Evolutionary conservation across 1,139 yeast genomes (phyloP), one percentile per base, ranked within the genome.

Genomic region (Barnettozyma hawaiiensis): DNA sequence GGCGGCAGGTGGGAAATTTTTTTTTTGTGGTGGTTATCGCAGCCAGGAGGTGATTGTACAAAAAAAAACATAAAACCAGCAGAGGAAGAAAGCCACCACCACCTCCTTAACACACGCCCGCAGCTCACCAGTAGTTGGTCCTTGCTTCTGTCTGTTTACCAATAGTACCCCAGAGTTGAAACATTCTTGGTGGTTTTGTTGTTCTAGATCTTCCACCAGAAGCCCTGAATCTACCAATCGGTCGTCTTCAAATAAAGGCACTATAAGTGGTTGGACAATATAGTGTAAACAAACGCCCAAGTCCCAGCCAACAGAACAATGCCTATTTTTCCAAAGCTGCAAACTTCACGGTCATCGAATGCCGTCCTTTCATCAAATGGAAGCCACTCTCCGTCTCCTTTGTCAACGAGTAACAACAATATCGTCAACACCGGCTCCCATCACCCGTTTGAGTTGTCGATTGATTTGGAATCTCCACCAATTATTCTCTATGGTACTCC

Each of bases 381-480:
- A 31, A 33, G 12, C 26, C 28, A 37, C 15, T 15, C 16, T n/a
- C 20, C 31, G 8, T 23, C 38, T 8, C 45, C 27, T n/a, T 18
- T 26, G 7, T 11, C 44, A 6, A n/a, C 40, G 6, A 31, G 34
- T 20, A 47, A 36, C 34, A 51, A 50, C 46, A 53, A 53, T 42
- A 41, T 52, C 18, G 51, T 43, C 7, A 47, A 48, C 37, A 44
- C 44, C 16, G 47, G 41, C 5, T 29, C 42, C 1, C 35, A 39
- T 3, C 55, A 53, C 37, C 75, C 75, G 2, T 63, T 76, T 26
- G 68, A 71, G 41, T 65, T 90, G 23, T 62, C 78, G 2, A 73
- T 92, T 38, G 71, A 74, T 35, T 69, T 92, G 23, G 98, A 92
- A 60, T 82, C 95, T 1, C 97, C 98, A 1, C 98, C 99, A 0